These are phyloP conservation scores for Eucommia ulmoides DNA, from an alignment of 257 asterid genomes.

Conservation along the genomic window DNA sequence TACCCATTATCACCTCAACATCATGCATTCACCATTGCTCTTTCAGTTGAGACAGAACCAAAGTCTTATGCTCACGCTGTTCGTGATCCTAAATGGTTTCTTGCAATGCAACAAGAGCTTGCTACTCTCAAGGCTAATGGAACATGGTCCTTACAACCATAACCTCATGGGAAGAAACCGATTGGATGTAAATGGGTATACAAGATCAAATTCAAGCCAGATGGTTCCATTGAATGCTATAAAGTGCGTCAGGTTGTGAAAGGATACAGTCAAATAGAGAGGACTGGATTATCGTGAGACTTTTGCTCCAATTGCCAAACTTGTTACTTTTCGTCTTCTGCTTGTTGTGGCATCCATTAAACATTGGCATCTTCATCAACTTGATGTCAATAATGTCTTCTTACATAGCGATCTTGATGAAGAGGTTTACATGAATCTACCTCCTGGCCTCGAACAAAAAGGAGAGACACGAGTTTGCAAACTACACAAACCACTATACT, in stretches of 20 bases:
- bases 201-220: neutral
- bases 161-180: neutral
- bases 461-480: too few species aligned
- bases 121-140: neutral
- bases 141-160: neutral
- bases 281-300: constrained; percentile 4
- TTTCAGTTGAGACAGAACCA: neutral
- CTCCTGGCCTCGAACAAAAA: too few species aligned
- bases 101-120: neutral
- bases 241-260: neutral
- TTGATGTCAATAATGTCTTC: constrained; percentile 4
- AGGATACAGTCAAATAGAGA: neutral
- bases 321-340: neutral
- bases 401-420: constrained; percentile 2
- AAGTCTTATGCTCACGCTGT: neutral
- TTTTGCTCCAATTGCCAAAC: neutral
- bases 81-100: neutral
- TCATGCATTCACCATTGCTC: too few species aligned
- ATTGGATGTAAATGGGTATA: constrained; percentile 4
- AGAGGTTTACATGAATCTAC: too few species aligned
- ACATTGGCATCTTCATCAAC: neutral
- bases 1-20: too few species aligned
- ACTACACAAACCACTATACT: too few species aligned
- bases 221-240: neutral
- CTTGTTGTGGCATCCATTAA: neutral